Evolutionary conservation across 192 early-diverging fungal species (phyloP).

Genomic region (Umbelopsis ramanniana): DNA sequence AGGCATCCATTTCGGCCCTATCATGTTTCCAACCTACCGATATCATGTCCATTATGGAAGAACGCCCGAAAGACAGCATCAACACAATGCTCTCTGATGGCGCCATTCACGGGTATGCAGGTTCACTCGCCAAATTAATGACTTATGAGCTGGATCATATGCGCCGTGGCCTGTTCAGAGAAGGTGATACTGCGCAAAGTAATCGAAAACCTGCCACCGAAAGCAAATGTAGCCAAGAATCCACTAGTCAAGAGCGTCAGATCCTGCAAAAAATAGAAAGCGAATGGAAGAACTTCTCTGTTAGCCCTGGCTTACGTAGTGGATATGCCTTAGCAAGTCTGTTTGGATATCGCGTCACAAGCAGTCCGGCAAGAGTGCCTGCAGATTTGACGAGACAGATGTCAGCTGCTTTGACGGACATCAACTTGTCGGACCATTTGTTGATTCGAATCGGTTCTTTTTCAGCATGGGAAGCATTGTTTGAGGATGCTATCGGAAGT

Average conservation of each 20-base stretch:
- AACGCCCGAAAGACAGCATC: slow-evolving; percentile 42
- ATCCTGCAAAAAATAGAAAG: slow-evolving; percentile 34
- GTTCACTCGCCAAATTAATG: slow-evolving; percentile 51
- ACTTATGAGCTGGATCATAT: slow-evolving; percentile 54
- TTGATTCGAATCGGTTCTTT: slow-evolving; percentile 47
- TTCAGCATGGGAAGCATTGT: slow-evolving; percentile 51
- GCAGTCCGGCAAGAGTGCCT: not conserved
- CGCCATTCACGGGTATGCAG: slow-evolving; percentile 35
- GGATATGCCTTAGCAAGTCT: slow-evolving; percentile 51
- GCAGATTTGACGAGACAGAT: slow-evolving; percentile 49
- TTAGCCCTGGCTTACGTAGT: slow-evolving; percentile 55
- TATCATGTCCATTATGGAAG: slow-evolving; percentile 41
- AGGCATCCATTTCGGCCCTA: slow-evolving; percentile 44
- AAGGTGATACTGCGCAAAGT: slow-evolving; percentile 28
- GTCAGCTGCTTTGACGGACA: slow-evolving; percentile 51
- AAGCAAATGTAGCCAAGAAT: not conserved
- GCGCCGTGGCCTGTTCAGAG: slow-evolving; percentile 56
- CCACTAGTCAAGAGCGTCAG: not conserved
- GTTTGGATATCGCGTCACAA: not conserved
- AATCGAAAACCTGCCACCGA: not conserved
- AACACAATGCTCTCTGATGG: not conserved
- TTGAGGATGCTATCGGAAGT: slow-evolving; percentile 31
- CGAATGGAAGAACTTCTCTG: slow-evolving; percentile 51
- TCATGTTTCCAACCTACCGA: slow-evolving; percentile 47
- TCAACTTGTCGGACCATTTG: slow-evolving; percentile 55